Evolutionary conservation across 148 eudicot genomes (phyloP), one percentile per base, ranked within the genome.

Genomic region (Arbutus unedo): DNA sequence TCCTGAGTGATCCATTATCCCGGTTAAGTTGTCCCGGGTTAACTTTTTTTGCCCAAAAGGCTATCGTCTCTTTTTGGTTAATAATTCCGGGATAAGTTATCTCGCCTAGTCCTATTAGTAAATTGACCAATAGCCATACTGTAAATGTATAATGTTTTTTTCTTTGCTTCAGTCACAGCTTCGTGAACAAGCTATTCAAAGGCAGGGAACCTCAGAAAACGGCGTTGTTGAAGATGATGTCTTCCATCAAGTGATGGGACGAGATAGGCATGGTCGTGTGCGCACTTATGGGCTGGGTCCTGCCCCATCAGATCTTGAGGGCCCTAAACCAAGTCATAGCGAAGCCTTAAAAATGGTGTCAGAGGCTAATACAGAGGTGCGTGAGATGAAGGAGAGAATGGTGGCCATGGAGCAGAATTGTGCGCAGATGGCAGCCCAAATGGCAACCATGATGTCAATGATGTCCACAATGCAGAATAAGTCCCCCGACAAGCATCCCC

Each of bases 361-460:
- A 5, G 85, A 68, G 78, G 85, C 88, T 82, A 86, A 88, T 71
- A 81, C 77, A 10, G 90, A 88, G 88, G 87, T 86, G 79, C 80
- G 50, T 21, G 88, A 88, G 82, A 84, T 88, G 90, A 86, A 84
- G 70, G 84, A 86, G 81, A 86, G 82, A 82, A 84, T 88, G 87
- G 41, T 62, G 62, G 60, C 74, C 14, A 81, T 88, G 88, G 90
- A 88, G 82, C 87, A 86, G 81, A 86, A 88, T 38, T 88, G 90
- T 67, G 76, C 85, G 31, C 84, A 88, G 81, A 88, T 88, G 90
- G 90, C 90, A 31, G 53, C 87, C 19, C 90, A 88, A 86, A 88
- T 88, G 90, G 77, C 90, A 23, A 79, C 84, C 48, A 88, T 88
- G 90, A 82, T 88, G 88, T 80, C 85, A 3, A 88, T 88, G 90